Evolutionary conservation across 148 eudicot species (phyloP), one percentile per base, ranked within the genome.

Genomic region (Heliosperma pusillum): DNA sequence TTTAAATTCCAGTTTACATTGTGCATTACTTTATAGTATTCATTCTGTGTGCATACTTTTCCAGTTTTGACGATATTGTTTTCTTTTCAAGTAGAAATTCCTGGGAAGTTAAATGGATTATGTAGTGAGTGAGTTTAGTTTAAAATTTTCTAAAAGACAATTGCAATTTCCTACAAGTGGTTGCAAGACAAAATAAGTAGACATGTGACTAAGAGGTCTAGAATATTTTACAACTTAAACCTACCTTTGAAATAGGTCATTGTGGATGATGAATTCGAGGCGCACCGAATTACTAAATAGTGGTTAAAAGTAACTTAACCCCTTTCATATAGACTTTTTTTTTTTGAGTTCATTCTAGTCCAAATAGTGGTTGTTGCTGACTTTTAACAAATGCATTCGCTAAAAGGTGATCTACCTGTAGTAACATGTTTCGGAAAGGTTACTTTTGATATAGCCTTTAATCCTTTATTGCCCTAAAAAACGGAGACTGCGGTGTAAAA

Each of bases 1-100:
- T 36, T 66, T 58, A 53, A 3, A 20, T 82, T 66, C 33, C 52
- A 56, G 11, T 71, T 77, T 67, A 45, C 47, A 27, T 73, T 73
- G 66, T 61, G 22, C 30, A 42, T 68, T 68, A 68, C 10, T 4
- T 66, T 6, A 12, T n/a, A 42, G 21, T 11, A 29, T 61, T 66
- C 25, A 5, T 26, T 59, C 50, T 73, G 12, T 16, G 24, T 74
- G 13, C 42, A 17, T 26, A 53, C 36, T 67, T 19, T 42, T 69
- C 19, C 10, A 5, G 3, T 58, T 9, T 58, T 22, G 15, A 21
- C 22, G 44, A 69, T 42, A 40, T 21, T 13, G n/a, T 26, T 36
- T 19, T 20, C 19, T 19, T 21, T 7, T 44, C 63, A 17, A 45
- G 27, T 30, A 4, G 42, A 13, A 53, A 56, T 57, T 30, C 26